Base-by-base conservation (phyloP, 2,329 filamentous ascomycete genomes). In the Didymella sp. region DNA sequence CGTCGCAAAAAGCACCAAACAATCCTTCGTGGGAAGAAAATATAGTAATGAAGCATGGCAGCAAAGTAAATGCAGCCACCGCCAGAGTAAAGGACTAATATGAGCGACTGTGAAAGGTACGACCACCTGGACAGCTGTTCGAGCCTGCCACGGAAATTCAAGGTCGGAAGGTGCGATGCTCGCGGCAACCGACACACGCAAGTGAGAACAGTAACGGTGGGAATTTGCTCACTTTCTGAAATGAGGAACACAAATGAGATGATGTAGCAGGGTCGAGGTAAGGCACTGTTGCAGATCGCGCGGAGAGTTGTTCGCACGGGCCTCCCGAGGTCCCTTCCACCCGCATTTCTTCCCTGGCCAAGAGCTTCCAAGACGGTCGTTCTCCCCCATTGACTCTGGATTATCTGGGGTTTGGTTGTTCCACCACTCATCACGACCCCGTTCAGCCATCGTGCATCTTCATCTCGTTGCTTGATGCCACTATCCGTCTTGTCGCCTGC, bases 371-470 rank as follows among this genome's bases (percentile, higher is more conserved):
- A 57, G 58, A 46, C 56, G 53, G 53, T 45, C 56, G 61, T 60
- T 63, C 55, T 46, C 49, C 50, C 56, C 46, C 43, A 57, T 54
- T 56, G 41, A 53, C 51, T 49, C 51, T 58, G 52, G 48, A 52
- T 46, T 61, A 63, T 60, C 58, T 62, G 59, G 60, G 59, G 58
- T 51, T 38, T 19, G 46, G 52, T 61, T 64, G 33, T 64, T 66
- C 64, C 64, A 67, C 64, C 64, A 67, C 61, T 66, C 43, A 66
- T 35, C 48, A 44, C 25, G 15, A 57, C 17, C 13, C 25, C 13
- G 21, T 17, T 38, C 54, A 60, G 63, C 63, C 61, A 62, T 59
- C 25, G 41, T 47, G 33, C 60, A 60, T 51, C 46, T 27, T 56
- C 47, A 40, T 58, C 45, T 59, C 7, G 44, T 47, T 30, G 51